Evolutionary conservation across 805 yeast species (phyloP), one percentile per base, ranked within the genome.

Genomic region (Debaryomyces maramus): DNA sequence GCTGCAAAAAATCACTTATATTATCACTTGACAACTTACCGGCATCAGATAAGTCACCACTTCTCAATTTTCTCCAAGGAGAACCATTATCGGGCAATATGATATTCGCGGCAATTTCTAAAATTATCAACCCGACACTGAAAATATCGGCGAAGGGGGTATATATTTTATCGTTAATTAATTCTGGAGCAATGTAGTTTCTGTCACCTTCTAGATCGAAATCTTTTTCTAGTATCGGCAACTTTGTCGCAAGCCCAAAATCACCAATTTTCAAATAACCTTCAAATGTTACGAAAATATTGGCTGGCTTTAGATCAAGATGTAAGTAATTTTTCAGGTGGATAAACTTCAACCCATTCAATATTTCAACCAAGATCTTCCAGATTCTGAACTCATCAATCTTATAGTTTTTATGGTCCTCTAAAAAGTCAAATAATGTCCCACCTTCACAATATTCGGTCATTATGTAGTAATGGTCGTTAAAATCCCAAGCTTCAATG

Each of bases 301-400:
- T 93, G 2, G 97, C 97, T 0, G 99, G 99, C 63, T 93, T 93
- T 56, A 93, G 65, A 63, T 93, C 99, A 39, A 93, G 67, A 64
- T 93, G 99, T 36, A 90, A 68, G 38, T 87, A 83, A 44, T 77
- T 76, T 32, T 80, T 72, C 53, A 72, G 75, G 58, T 93, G 99
- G 34, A 93, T 82, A 58, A 80, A 89, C 48, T 79, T 73, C 44
- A 93, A 67, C 0, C 97, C 99, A 53, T 79, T 73, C 30, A 88
- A 64, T 13, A 90, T 72, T 58, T 91, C 99, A 37, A 85, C 83
- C 49, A 93, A 70, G 32, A 93, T 91, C 65, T 93, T 93, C 99
- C 99, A 93, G 29, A 91, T 90, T 51, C 99, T 77, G 85, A 97
- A 93, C 60, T 93, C 99, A 58, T 93, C 99, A 37, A 93, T 72